Conservation (phyloP, 2,329 filamentous ascomycete species). For the Exophiala sp. region DNA sequence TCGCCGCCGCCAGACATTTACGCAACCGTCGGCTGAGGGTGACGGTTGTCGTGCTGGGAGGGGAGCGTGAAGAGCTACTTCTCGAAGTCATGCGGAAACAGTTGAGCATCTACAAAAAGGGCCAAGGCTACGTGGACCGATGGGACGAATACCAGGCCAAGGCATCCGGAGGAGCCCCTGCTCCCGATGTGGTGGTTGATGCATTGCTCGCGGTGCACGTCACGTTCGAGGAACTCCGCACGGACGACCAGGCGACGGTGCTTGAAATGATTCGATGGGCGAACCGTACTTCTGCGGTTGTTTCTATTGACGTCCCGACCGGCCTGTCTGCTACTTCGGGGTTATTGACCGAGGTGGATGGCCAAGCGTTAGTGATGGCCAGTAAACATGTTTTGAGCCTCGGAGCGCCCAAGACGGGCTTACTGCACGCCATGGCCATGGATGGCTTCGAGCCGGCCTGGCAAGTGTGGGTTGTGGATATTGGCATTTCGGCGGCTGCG, state of each 20-base stretch:
- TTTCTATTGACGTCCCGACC: conserved; percentile 86
- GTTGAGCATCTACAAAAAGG: conserved; percentile 73
- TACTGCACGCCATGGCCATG: conserved; percentile 68
- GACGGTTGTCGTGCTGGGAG: conserved; percentile 74
- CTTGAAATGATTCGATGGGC: conserved; percentile 92
- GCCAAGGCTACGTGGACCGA: conserved; percentile 66
- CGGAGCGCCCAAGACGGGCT: conserved; percentile 77
- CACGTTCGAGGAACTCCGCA: conserved; percentile 80
- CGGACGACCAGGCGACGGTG: conserved; percentile 72
- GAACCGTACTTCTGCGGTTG: conserved; percentile 63
- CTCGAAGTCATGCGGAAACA: conserved; percentile 76
- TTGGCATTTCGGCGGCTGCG: conserved; percentile 51
- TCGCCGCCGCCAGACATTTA: conserved; percentile 80
- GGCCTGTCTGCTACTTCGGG: conserved; percentile 49
- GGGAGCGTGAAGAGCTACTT: conserved; percentile 74
- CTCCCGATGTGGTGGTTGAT: conserved; percentile 78
- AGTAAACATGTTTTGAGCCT: conserved; percentile 78
- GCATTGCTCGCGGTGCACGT: conserved; percentile 80
- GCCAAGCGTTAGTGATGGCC: conserved; percentile 70
- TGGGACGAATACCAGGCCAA: conserved; percentile 54
- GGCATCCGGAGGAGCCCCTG: conserved; percentile 37
- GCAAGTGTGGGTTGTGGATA: conserved; percentile 78
- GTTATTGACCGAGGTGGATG: conserved; percentile 58
- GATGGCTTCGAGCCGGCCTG: conserved; percentile 47
- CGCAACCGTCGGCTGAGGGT: conserved; percentile 76